Evolutionary conservation across 2,329 filamentous ascomycete genomes (phyloP).

Genomic region (Botrytis galanthina): DNA sequence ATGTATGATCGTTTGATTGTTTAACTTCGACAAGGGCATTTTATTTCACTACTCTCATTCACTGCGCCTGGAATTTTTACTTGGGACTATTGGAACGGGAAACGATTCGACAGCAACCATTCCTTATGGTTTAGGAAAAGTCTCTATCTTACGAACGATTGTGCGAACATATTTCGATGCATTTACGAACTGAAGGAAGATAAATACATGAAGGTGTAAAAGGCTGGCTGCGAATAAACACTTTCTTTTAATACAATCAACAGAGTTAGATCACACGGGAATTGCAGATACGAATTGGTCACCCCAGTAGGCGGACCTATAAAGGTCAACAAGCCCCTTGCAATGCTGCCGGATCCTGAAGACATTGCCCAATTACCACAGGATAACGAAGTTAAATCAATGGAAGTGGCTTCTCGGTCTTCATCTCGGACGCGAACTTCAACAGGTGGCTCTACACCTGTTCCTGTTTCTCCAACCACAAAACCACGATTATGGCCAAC

Average conservation of each 20-base stretch:
- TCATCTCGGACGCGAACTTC: slow-evolving; percentile 6
- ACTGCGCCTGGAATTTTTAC: background rate
- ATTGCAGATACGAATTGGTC: background rate
- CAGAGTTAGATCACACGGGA: background rate
- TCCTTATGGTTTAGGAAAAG: background rate
- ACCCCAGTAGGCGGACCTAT: slow-evolving; percentile 6
- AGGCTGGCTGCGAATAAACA: background rate
- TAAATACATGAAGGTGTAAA: slow-evolving; percentile 1
- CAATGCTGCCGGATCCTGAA: slow-evolving; percentile 4
- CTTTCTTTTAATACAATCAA: background rate
- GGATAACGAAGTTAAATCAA: background rate
- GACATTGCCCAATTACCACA: background rate
- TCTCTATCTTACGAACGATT: background rate
- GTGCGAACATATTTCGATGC: slow-evolving; percentile 11
- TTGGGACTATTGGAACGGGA: background rate
- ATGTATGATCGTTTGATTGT: background rate
- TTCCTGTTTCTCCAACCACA: slow-evolving; percentile 4
- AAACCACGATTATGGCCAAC: slow-evolving; percentile 16
- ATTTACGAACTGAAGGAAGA: background rate
- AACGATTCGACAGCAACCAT: background rate
- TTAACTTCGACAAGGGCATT: background rate
- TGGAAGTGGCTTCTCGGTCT: slow-evolving; percentile 3
- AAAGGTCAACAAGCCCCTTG: slow-evolving; percentile 8
- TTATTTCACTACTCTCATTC: background rate
- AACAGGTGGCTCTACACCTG: background rate